phyloP scores from a whole-genome alignment of 129 eudicot genomes.

The Kitagawia praeruptora region DNA sequence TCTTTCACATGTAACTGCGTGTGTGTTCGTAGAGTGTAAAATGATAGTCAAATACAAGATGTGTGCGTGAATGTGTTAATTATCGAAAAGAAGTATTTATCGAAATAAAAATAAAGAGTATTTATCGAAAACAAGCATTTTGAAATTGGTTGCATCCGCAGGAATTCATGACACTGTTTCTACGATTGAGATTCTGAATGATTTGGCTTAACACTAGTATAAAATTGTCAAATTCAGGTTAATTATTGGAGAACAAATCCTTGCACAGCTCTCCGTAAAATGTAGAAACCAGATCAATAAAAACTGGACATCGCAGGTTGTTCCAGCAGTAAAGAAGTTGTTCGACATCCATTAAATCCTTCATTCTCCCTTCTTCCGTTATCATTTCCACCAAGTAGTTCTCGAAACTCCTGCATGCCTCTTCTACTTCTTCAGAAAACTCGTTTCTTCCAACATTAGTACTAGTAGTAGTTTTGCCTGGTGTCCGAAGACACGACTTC shows the following conservation, averaged over 20 bases:
- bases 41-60: no score
- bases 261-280: conserved; percentile 80
- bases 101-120: no score
- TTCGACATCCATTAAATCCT: conserved; percentile 71
- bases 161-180: no score
- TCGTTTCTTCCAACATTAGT: conserved; percentile 4
- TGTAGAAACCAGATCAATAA: conserved; percentile 57
- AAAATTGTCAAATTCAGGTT: not conserved
- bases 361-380: conserved; percentile 63
- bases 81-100: no score
- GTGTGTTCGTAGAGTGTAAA: no score
- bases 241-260: conserved; percentile 52
- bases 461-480: conserved; percentile 46
- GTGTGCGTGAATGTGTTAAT: no score
- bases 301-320: conserved; percentile 65
- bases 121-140: no score
- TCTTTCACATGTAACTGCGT: no score
- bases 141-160: no score
- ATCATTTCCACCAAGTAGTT: conserved; percentile 68
- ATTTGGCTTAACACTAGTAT: not conserved
- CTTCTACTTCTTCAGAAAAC: conserved; percentile 26
- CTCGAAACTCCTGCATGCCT: conserved; percentile 67
- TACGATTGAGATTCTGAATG: not conserved
- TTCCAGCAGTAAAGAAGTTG: conserved; percentile 84
- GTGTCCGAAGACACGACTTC: conserved; percentile 39